A percentile compares a stretch with the other conserved stretches of the same genome.
phyloP scores from a whole-genome alignment of 2,329 filamentous ascomycete species.

The Hansfordia pulvinata region DNA sequence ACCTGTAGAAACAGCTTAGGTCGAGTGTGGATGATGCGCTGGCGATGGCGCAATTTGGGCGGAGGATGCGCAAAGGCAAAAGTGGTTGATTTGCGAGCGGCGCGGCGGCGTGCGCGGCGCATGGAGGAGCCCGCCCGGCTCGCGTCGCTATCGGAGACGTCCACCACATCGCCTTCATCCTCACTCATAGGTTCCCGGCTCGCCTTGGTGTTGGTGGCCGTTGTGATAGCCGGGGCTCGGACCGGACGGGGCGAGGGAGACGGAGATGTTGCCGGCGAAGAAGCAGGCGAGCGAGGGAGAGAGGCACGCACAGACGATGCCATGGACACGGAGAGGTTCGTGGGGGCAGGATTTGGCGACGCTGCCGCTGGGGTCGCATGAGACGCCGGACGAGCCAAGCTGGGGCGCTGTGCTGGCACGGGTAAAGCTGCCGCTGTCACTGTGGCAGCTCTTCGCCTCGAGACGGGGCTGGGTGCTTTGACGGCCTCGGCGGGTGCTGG shows the following conservation, averaged over 20 bases:
- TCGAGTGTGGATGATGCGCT: slow-evolving; percentile 51
- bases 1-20: slow-evolving; percentile 60
- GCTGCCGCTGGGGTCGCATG: not conserved
- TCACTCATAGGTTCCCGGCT: slow-evolving; percentile 26
- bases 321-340: not conserved
- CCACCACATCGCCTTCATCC: slow-evolving; percentile 28
- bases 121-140: slow-evolving; percentile 23
- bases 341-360: not conserved
- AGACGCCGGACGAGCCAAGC: not conserved
- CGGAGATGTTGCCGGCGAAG: not conserved
- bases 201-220: slow-evolving; percentile 4
- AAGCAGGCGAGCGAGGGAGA: not conserved
- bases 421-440: too few relatives aligned
- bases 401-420: too few relatives aligned
- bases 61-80: slow-evolving; percentile 58
- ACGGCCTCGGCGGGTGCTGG: too few relatives aligned
- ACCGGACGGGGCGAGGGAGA: not conserved
- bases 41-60: slow-evolving; percentile 42
- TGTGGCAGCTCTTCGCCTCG: too few relatives aligned
- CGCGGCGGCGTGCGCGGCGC: slow-evolving; percentile 26
- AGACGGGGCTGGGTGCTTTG: too few relatives aligned
- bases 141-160: slow-evolving; percentile 32
- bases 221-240: not conserved
- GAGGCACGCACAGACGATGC: not conserved
- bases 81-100: slow-evolving; percentile 41